phyloP scores from a whole-genome alignment of 1,284 basidiomycete genomes.

The Xerocomus cyaneibrunnescens region DNA sequence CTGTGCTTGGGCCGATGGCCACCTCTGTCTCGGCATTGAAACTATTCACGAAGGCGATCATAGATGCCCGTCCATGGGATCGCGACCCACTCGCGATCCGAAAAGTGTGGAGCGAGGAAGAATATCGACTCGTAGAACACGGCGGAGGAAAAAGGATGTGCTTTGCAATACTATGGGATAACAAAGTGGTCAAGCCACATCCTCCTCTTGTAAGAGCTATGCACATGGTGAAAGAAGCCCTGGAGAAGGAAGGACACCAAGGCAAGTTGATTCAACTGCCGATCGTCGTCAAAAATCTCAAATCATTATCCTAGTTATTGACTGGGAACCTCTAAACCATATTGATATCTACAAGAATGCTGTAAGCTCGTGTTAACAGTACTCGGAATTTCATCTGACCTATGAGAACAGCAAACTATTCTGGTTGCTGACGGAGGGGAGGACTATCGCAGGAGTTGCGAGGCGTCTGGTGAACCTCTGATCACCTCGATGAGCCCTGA shows the following conservation, averaged over 20 bases:
- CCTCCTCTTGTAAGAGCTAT: slow-evolving; percentile 74
- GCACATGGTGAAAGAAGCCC: slow-evolving; percentile 54
- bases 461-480: slow-evolving; percentile 51
- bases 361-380: slow-evolving; percentile 26
- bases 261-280: slow-evolving; percentile 36
- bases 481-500: slow-evolving; percentile 49
- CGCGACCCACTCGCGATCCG: slow-evolving; percentile 63
- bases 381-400: neutral
- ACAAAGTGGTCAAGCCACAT: slow-evolving; percentile 62
- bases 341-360: slow-evolving; percentile 38
- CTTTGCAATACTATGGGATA: slow-evolving; percentile 65
- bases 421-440: slow-evolving; percentile 39
- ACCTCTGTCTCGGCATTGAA: slow-evolving; percentile 59
- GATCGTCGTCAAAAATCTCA: neutral
- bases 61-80: slow-evolving; percentile 62
- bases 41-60: slow-evolving; percentile 60
- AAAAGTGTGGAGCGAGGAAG: slow-evolving; percentile 65
- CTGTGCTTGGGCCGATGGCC: slow-evolving; percentile 74
- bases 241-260: slow-evolving; percentile 68
- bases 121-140: slow-evolving; percentile 57
- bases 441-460: slow-evolving; percentile 42
- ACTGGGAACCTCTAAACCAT: slow-evolving; percentile 48
- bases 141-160: slow-evolving; percentile 56
- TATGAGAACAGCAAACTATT: slow-evolving; percentile 16
- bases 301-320: slow-evolving; percentile 31